Evolutionary conservation across 2,329 filamentous ascomycete species (phyloP), one percentile per base, ranked within the genome.

Genomic region (Penicillium fuscoglaucum): DNA sequence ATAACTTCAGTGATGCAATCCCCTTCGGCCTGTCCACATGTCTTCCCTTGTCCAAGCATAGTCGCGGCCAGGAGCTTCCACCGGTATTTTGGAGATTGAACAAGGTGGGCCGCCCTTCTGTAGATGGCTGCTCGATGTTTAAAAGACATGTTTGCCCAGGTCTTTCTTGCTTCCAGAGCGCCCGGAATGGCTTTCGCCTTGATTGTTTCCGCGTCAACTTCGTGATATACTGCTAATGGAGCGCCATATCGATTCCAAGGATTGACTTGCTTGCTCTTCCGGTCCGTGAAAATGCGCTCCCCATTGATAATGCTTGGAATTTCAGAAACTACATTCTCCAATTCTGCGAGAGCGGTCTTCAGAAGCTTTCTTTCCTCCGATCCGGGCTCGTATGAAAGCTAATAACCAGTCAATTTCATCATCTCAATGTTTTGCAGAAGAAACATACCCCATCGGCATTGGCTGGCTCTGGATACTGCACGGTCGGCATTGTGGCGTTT

Each of bases 21-120:
- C 8, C 46, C 46, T 21, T 53, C 57, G 6, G 52, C 52, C 52
- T 55, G 52, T 37, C 40, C 43, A 40, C 26, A 33, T 24, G 50
- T 61, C 47, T 60, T 61, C 57, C 57, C 60, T 49, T 61, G 60
- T n/a, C 60, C 60, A 13, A 60, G 29, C 57, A 61, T 61, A 12
- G 60, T 61, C 33, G 57, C 52, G 1, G 60, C 60, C 52, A 61
- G 10, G 4, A 60, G 17, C 21, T 51, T 40, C 37, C 43, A 52
- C 5, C 60, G 54, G 43, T 61, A 61, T 29, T 37, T 59, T 59
- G 26, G 40, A 39, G 51, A 33, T 24, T 39, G 15, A 19, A 61
- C 45, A 2, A 61, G 44, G 4, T 52, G 21, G 7, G 45, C 52
- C 15, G 60, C 60, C 37, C 48, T 52, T 17, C 31, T 28, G 43